Evolutionary conservation across 805 yeast genomes (phyloP), one percentile per base, ranked within the genome.

Genomic region (Vanderwaltozyma tropicalis): DNA sequence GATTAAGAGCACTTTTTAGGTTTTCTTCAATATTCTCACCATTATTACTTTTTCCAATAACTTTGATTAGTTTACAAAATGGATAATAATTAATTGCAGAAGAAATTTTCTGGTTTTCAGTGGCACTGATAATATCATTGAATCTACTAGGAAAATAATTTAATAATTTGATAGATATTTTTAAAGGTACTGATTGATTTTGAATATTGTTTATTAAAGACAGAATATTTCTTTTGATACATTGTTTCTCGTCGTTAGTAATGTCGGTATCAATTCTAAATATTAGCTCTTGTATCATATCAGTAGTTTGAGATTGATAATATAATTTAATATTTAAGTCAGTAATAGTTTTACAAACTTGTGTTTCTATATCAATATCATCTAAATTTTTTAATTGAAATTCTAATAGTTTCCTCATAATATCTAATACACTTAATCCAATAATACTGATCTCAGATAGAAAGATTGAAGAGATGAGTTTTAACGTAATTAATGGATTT

Each of bases 301-400:
- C 96, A n/a, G 79, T 71, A 5, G 81, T 74, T 57, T 92, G 98
- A 46, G 86, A 94, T 42, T 78, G 79, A 56, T 89, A 89, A 50
- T 87, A 87, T 12, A 79, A 72, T 55, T 87, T 95, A 3, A 75
- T 71, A 1, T 86, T 77, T 37, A 89, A 66, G 41, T 81, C 78
- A 41, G 78, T 74, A 38, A 88, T 72, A 21, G 87, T 73, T 17
- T 62, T 62, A 1, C 77, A 61, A 48, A 77, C 78, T 48, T 71
- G 57, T 35, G 49, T 32, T 51, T 71, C 48, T 51, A 72, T 44
- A 36, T 61, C 42, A 28, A 26, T 36, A 8, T 51, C 40, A 8
- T 46, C 39, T 4, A 47, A 38, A 6, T 60, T 50, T 2, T 52
- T 47, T 10, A 56, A 14, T 48, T 80, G 83, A 34, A 75, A 63